Base-by-base conservation (phyloP, 371 early-diverging fungal genomes). In the Circinella minor region DNA sequence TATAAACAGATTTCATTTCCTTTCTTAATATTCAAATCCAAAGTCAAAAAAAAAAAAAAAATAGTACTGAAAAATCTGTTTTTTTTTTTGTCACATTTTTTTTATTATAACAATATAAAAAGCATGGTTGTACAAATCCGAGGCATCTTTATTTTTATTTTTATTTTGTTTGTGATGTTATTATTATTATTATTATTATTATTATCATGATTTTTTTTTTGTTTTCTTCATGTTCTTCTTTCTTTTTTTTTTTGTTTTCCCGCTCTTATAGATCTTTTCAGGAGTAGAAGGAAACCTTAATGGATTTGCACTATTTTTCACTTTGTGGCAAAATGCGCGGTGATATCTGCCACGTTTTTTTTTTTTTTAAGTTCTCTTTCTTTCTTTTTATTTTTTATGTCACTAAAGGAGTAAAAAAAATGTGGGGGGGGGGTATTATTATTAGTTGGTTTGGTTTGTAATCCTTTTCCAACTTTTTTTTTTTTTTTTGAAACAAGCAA, bases 51-150 rank as follows among this genome's bases (percentile, higher is more conserved):
- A n/a, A n/a, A n/a, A n/a, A n/a, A n/a, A n/a, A n/a, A n/a, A n/a
- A n/a, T n/a, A n/a, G n/a, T n/a, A n/a, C n/a, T n/a, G n/a, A n/a
- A n/a, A n/a, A n/a, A n/a, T n/a, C n/a, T n/a, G n/a, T 17, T 38
- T 1, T 18, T 39, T n/a, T 43, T 43, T 43, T 43, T 6, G 6
- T 43, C 43, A 43, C 27, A 27, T 27, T 27, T 27, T 27, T 27
- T 1, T 27, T 11, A 6, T 11, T 11, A 6, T 43, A 6, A 43
- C 6, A 43, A 4, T 34, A 34, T 27, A 57, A 11, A 11, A 57
- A 57, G 57, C 57, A 57, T 57, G 57, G 57, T 57, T 57, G 57
- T n/a, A 57, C 57, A 57, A 57, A 57, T n/a, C 27, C 27, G 57
- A 57, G 27, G 57, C 57, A 57, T 57, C 34, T 4, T 17, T 51